Percentiles rank a stretch among this genome's conserved stretches.
phyloP scores from a whole-genome alignment of 495 filamentous ascomycete species.

The Neurospora sp. region DNA sequence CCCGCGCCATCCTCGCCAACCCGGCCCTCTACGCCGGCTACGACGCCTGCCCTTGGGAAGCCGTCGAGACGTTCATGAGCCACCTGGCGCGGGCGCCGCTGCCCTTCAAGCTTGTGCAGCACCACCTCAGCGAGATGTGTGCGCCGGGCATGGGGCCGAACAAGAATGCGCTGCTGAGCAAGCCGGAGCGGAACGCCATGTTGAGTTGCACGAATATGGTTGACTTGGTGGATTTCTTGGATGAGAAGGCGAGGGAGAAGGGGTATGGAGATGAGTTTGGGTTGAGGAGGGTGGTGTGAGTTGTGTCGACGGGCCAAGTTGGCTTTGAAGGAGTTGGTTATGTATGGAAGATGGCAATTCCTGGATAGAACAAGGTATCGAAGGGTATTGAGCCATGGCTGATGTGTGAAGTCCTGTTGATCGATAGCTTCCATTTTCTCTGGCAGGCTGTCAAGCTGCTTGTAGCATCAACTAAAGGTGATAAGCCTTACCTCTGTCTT shows the following conservation, averaged over 20 bases:
- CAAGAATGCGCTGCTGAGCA: conserved; percentile 37
- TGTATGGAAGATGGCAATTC: not conserved
- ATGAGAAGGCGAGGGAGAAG: conserved; percentile 31
- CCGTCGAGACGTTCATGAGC: conserved; percentile 47
- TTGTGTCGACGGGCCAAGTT: not conserved
- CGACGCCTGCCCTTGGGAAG: conserved; percentile 46
- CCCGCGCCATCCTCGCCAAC: conserved; percentile 51
- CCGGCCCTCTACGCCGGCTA: conserved; percentile 50
- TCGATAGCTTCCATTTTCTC: not conserved
- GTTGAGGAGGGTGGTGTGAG: conserved; percentile 2
- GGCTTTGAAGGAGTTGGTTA: not conserved
- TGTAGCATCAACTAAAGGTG: not conserved
- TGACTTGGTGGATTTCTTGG: conserved; percentile 51
- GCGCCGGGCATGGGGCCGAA: conserved; percentile 37
- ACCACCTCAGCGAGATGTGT: conserved; percentile 57
- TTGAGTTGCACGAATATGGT: conserved; percentile 41
- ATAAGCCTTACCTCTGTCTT: not conserved
- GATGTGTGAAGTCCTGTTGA: not conserved
- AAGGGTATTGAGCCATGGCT: not conserved
- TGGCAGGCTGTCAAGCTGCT: not conserved
- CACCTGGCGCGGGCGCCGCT: conserved; percentile 41
- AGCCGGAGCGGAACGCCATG: conserved; percentile 40
- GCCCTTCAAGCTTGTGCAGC: conserved; percentile 47
- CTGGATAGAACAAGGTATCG: not conserved
- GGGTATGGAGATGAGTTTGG: conserved; percentile 6